Conservation (phyloP, 257 asterid genomes). For the Rhazya stricta region DNA sequence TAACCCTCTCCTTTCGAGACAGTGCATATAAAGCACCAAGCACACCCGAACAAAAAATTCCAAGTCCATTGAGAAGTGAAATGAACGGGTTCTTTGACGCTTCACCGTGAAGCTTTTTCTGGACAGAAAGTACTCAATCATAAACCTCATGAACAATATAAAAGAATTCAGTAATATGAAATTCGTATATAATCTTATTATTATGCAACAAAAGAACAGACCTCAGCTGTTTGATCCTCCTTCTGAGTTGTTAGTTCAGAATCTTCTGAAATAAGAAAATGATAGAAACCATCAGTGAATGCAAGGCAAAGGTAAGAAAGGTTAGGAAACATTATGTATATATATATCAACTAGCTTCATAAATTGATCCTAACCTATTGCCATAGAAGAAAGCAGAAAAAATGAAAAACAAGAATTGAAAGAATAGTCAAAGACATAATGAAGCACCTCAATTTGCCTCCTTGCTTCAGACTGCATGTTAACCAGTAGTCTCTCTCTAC, state of each 20-base stretch:
- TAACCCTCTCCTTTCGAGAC: conserved; percentile 45
- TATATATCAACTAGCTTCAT: background rate
- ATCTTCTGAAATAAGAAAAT: conserved; percentile 39
- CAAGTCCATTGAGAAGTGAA: conserved; percentile 55
- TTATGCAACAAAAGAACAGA: conserved; percentile 37
- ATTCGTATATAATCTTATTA: conserved; percentile 13
- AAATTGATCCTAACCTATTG: background rate
- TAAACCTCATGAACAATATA: conserved; percentile 20
- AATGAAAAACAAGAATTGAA: background rate
- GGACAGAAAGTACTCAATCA: conserved; percentile 29
- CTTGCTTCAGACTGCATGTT: background rate
- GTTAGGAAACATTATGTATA: background rate
- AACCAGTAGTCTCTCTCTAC: background rate
- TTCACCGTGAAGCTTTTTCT: conserved; percentile 40
- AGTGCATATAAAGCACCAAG: conserved; percentile 65
- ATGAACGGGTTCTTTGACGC: conserved; percentile 37
- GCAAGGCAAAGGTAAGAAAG: conserved; percentile 10
- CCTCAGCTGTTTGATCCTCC: conserved; percentile 47
- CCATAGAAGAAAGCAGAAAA: background rate
- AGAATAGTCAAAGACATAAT: background rate
- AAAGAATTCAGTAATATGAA: conserved; percentile 18
- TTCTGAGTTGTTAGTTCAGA: conserved; percentile 29
- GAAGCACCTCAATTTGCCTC: background rate
- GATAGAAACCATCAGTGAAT: conserved; percentile 13
- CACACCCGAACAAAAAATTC: conserved; percentile 55